Percentiles rank a stretch among this genome's conserved stretches.
Evolutionary conservation across 352 stramenopile species (phyloP).

Genomic region (Blastocystis sp.): DNA sequence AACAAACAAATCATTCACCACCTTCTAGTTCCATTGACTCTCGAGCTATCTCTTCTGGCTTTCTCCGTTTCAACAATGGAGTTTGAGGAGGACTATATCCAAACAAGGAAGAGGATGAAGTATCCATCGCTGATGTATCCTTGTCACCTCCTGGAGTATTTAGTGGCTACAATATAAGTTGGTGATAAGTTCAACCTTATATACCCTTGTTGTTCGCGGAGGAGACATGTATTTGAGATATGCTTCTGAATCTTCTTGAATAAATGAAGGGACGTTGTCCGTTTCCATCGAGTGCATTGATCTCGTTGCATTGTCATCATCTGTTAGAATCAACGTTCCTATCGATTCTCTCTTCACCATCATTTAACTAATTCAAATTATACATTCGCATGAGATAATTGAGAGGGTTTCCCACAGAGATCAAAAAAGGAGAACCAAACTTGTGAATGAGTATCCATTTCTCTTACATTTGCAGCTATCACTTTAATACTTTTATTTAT

Average conservation of each 20-base stretch:
- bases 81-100: constrained; percentile 37
- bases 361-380: neutral
- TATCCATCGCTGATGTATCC: constrained; percentile 57
- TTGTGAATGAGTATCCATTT: constrained; percentile 25
- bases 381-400: neutral
- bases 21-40: neutral
- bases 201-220: constrained; percentile 39
- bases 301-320: neutral
- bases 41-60: neutral
- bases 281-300: neutral
- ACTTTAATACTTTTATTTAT: constrained; percentile 5
- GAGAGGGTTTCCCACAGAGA: neutral
- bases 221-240: constrained; percentile 57
- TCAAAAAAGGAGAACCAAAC: constrained; percentile 42
- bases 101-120: constrained; percentile 29
- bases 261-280: neutral
- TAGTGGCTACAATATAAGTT: neutral
- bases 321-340: constrained; percentile 34
- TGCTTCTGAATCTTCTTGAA: constrained; percentile 8
- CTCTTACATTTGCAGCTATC: constrained; percentile 37
- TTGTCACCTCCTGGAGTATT: constrained; percentile 43
- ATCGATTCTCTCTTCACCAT: constrained; percentile 26
- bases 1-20: constrained; percentile 29
- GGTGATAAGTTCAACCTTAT: neutral
- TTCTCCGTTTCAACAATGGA: constrained; percentile 27